Base-by-base conservation (phyloP, 331 rosid species). In the Acacia pycnantha region DNA sequence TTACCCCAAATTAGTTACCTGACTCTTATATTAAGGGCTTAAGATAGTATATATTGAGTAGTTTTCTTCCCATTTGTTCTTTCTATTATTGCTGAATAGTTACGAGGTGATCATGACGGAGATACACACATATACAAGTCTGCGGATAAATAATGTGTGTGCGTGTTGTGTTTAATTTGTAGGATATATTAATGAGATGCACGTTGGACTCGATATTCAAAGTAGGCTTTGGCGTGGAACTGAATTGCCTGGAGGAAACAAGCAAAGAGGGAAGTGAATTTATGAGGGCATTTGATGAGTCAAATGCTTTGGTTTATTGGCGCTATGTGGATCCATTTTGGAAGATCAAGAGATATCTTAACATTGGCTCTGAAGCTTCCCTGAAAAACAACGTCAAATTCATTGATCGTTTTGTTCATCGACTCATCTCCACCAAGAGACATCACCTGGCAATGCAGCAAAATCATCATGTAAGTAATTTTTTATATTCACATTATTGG, bases 131-230 rank as follows among this genome's bases (percentile, higher is more conserved):
- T 21, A 53, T 12, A 47, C 4, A 48, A 48, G 5, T 14, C 7
- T 48, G 54, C 18, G 6, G 67, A 26, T 11, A 24, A 11, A 61
- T 61, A 61, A 40, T 33, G 51, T 46, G 24, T 22, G 19, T 13
- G 33, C 13, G 31, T 11, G 35, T 44, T 24, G 12, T 6, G 61
- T 44, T 70, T 33, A 4, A 33, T 33, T 58, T 37, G 7, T 15
- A 89, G 92, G 86, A 89, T 79, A n/a, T 82, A 46, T 54, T 89
- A 18, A 87, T 89, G 90, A 76, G 92, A 51, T 82, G 90, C 74
- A 77, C 87, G 18, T 78, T 86, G 77, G 89, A 89, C 51, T 89
- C 92, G 43, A 89, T 89, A 69, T 84, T 89, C 81, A 85, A 89
- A 83, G 88, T 89, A 22, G 89, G 89, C n/a, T 89, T 86, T 62